A percentile compares a stretch with the other conserved stretches of the same genome.
These are phyloP conservation scores for Asparagopsis taxiformis DNA, from an alignment of 31 red algal genomes.

Conservation along the genomic window DNA sequence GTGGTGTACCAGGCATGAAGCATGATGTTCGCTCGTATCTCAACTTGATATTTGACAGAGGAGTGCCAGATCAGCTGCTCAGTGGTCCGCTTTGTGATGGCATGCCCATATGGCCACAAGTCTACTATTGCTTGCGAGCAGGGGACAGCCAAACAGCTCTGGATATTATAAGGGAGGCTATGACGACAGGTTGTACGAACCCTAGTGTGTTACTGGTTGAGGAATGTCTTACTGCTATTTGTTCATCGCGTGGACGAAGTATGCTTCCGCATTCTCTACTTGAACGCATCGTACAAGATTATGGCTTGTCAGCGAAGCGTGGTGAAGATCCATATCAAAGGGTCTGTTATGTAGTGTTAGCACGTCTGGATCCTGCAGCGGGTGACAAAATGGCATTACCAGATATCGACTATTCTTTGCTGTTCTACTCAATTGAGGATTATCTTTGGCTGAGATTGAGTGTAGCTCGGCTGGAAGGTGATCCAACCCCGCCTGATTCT, in stretches of 20 bases:
- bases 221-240: slow-evolving; percentile 26
- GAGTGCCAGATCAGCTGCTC: slow-evolving; percentile 44
- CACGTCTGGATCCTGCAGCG: slow-evolving; percentile 50
- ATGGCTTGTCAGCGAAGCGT: slow-evolving; percentile 33
- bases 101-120: slow-evolving; percentile 84
- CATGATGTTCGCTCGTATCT: slow-evolving; percentile 85
- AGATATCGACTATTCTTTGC: slow-evolving; percentile 70
- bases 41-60: slow-evolving; percentile 71
- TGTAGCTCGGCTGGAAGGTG: slow-evolving; percentile 48
- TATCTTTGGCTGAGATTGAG: slow-evolving; percentile 91
- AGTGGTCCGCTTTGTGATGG: slow-evolving; percentile 44
- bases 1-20: slow-evolving; percentile 78
- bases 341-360: slow-evolving; percentile 75
- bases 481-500: slow-evolving; percentile 35
- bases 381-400: slow-evolving; percentile 72
- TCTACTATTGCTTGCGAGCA: slow-evolving; percentile 86
- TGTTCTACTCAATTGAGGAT: slow-evolving; percentile 93
- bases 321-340: slow-evolving; percentile 77
- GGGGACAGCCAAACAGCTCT: slow-evolving; percentile 62
- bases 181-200: slow-evolving; percentile 37
- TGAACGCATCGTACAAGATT: slow-evolving; percentile 52
- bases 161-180: slow-evolving; percentile 53
- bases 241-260: slow-evolving; percentile 8
- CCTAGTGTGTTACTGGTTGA: slow-evolving; percentile 26
- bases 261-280: slow-evolving; percentile 31